phyloP scores from a whole-genome alignment of 2,329 filamentous ascomycete genomes.

The Trichophyton mentagrophytes region DNA sequence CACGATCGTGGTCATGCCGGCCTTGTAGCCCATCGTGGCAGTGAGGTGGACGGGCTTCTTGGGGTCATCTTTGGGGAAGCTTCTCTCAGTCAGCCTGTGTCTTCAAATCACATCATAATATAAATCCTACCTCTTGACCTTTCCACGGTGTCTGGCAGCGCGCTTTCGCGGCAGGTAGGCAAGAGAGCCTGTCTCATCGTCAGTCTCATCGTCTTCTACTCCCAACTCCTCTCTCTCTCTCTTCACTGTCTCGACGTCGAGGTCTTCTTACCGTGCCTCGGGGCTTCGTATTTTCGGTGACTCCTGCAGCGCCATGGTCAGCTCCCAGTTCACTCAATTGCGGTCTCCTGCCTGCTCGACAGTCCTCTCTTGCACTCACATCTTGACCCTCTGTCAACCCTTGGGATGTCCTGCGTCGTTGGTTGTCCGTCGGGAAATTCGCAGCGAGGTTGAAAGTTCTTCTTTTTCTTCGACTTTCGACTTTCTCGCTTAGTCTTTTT shows the following conservation, averaged over 20 bases:
- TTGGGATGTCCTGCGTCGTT: constrained; percentile 33
- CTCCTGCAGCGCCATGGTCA: constrained; percentile 25
- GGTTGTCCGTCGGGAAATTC: constrained; percentile 13
- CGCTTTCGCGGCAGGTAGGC: constrained; percentile 83
- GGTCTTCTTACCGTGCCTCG: constrained; percentile 75
- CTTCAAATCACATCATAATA: not conserved
- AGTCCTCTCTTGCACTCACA: constrained; percentile 22
- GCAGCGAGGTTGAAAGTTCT: constrained; percentile 16
- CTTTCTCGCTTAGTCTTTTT: constrained; percentile 5
- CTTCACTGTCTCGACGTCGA: not conserved
- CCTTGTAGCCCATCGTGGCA: constrained; percentile 98
- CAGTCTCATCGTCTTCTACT: not conserved
- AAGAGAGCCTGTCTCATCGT: constrained; percentile 47
- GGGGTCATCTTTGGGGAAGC: constrained; percentile 99
- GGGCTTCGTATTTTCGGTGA: constrained; percentile 68
- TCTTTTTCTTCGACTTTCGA: constrained; percentile 1
- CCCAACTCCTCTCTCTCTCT: not conserved
- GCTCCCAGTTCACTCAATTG: not conserved
- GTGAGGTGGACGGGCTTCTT: constrained; percentile 99
- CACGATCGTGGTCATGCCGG: constrained; percentile 99
- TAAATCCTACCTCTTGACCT: constrained; percentile 81
- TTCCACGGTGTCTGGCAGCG: constrained; percentile 84
- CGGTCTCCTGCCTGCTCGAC: not conserved
- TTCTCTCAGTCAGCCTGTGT: constrained; percentile 25
- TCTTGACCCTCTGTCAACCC: constrained; percentile 36